Conservation (phyloP, 2,329 filamentous ascomycete genomes). For the Microcyclospora tardicrescens region DNA sequence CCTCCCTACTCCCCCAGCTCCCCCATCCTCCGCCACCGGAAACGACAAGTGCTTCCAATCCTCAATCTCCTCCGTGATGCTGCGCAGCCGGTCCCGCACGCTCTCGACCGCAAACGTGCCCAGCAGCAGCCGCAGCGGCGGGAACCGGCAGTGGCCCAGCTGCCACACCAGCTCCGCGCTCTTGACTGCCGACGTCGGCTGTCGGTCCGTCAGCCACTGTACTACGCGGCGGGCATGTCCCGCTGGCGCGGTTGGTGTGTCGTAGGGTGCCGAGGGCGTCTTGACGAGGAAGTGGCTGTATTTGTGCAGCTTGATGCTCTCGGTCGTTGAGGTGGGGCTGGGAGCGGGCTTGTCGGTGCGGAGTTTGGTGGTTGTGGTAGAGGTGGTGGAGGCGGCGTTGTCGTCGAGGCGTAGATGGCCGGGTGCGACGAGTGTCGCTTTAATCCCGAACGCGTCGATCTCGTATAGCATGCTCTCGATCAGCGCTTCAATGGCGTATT, state of each 20-base stretch:
- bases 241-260: slow-evolving; percentile 63
- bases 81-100: slow-evolving; percentile 75
- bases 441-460: slow-evolving; percentile 81
- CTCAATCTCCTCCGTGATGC: slow-evolving; percentile 70
- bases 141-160: slow-evolving; percentile 86
- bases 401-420: slow-evolving; percentile 70
- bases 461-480: slow-evolving; percentile 97
- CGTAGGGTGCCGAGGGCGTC: slow-evolving; percentile 68
- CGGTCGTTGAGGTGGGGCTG: no score
- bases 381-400: slow-evolving; percentile 3
- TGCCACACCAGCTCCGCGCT: slow-evolving; percentile 90
- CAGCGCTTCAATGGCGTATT: slow-evolving; percentile 90
- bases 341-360: background rate
- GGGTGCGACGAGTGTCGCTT: slow-evolving; percentile 84
- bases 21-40: slow-evolving; percentile 18
- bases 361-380: slow-evolving; percentile 1
- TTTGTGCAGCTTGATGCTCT: slow-evolving; percentile 43
- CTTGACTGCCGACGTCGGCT: slow-evolving; percentile 85
- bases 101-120: slow-evolving; percentile 94
- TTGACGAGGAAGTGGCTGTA: slow-evolving; percentile 93
- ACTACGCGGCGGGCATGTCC: slow-evolving; percentile 83
- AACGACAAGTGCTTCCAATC: slow-evolving; percentile 29
- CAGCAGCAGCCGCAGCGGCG: slow-evolving; percentile 71
- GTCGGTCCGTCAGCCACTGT: slow-evolving; percentile 84
- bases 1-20: slow-evolving; percentile 12